A percentile compares a stretch with the other conserved stretches of the same genome.
These are phyloP conservation scores for Stemphylium beticola DNA, from an alignment of 2,329 filamentous ascomycete genomes.

Conservation along the genomic window DNA sequence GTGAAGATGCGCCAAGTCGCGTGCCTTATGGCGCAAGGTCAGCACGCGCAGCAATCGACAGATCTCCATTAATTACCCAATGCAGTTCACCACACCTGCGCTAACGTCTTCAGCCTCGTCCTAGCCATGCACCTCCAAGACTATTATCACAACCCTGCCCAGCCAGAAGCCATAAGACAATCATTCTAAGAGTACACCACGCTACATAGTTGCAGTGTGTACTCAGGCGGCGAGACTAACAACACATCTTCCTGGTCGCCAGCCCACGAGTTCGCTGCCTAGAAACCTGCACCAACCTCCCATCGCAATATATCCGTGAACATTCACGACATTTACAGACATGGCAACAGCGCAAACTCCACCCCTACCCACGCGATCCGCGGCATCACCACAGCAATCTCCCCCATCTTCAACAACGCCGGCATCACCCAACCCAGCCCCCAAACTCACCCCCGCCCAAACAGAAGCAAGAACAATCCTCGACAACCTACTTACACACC, in stretches of 20 bases:
- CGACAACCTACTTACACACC: conserved; percentile 21
- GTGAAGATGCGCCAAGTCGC: conserved; percentile 2
- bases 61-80: background rate
- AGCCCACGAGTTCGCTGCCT: conserved; percentile 4
- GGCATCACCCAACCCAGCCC: background rate
- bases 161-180: background rate
- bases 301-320: background rate
- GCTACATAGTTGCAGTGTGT: background rate
- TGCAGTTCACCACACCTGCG: background rate
- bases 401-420: background rate
- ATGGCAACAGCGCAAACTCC: conserved; percentile 6
- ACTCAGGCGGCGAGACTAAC: background rate
- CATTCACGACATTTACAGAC: background rate
- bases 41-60: conserved; percentile 8
- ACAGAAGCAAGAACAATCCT: conserved; percentile 35
- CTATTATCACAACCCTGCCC: background rate
- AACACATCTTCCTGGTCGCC: background rate
- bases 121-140: background rate
- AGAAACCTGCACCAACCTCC: background rate
- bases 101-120: conserved; percentile 1
- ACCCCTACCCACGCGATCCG: background rate
- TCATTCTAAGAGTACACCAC: background rate
- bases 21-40: background rate
- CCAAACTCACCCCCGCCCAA: conserved; percentile 18
- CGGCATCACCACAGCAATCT: background rate